Evolutionary conservation across 768 basidiomycete species (phyloP).

Genomic region (Hericium rajendrae): DNA sequence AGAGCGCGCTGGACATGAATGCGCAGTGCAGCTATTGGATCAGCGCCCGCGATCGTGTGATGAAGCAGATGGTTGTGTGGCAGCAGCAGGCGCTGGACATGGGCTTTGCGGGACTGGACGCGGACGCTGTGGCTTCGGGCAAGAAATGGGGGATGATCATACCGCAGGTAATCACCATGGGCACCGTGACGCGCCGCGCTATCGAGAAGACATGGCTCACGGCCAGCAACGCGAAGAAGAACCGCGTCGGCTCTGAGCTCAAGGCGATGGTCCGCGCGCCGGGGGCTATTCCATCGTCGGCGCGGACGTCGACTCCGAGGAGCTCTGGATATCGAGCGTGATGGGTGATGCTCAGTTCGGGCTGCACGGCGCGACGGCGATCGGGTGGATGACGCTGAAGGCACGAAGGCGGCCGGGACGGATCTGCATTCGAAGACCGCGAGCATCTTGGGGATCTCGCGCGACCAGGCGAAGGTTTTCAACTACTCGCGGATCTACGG

Average conservation of each 20-base stretch:
- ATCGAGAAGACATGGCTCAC: constrained; percentile 99
- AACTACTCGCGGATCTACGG: constrained; percentile 99
- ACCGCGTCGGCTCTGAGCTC: constrained; percentile 95
- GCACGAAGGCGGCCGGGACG: constrained; percentile 88
- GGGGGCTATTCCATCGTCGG: constrained; percentile 89
- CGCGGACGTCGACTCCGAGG: constrained; percentile 97
- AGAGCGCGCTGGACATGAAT: constrained; percentile 83
- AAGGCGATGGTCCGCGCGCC: constrained; percentile 98
- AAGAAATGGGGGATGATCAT: constrained; percentile 84
- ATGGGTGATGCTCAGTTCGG: constrained; percentile 99
- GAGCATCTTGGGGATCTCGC: constrained; percentile 80
- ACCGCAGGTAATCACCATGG: constrained; percentile 97
- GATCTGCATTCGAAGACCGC: constrained; percentile 97
- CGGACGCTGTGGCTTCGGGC: constrained; percentile 11
- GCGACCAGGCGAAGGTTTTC: constrained; percentile 96
- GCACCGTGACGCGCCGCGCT: constrained; percentile 93
- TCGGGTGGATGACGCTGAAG: constrained; percentile 99
- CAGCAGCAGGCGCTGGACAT: constrained; percentile 42
- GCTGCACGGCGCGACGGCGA: constrained; percentile 88
- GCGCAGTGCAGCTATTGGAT: constrained; percentile 98
- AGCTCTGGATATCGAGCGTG: constrained; percentile 96
- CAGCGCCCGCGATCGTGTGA: constrained; percentile 81
- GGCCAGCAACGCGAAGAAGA: constrained; percentile 95
- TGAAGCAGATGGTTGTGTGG: constrained; percentile 91
- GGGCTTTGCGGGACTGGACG: constrained; percentile 30